A percentile compares a stretch with the other conserved stretches of the same genome.
phyloP scores from a whole-genome alignment of 148 eudicot species.

The Cornus florida region DNA sequence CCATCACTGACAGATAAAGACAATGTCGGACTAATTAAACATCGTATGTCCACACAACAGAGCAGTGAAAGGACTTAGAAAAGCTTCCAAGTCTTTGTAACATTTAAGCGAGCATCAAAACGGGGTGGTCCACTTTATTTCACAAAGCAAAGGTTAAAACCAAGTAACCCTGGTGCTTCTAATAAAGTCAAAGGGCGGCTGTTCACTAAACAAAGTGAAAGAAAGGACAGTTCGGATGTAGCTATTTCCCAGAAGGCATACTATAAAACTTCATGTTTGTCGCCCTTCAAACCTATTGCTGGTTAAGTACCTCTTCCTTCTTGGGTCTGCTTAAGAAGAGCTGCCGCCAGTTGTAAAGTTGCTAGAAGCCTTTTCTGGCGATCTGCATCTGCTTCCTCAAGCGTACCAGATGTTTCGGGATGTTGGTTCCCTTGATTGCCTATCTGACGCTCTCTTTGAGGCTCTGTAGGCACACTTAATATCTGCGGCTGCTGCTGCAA shows the following conservation, averaged over 20 bases:
- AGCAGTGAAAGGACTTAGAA: background rate
- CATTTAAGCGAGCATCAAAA: background rate
- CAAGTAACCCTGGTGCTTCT: background rate
- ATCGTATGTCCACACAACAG: background rate
- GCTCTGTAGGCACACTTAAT: conserved; percentile 13
- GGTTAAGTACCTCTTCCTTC: conserved; percentile 59
- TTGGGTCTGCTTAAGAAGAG: conserved; percentile 86
- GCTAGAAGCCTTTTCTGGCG: conserved; percentile 77
- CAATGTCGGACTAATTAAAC: too few relatives aligned
- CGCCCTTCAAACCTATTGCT: background rate
- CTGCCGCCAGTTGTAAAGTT: conserved; percentile 74
- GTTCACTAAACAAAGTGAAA: too few relatives aligned
- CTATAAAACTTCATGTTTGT: background rate
- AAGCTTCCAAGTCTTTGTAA: background rate
- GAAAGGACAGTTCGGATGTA: too few relatives aligned
- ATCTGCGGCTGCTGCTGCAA: conserved; percentile 23
- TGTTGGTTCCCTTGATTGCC: conserved; percentile 31
- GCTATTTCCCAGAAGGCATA: background rate
- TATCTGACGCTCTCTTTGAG: conserved; percentile 24
- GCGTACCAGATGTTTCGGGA: conserved; percentile 22
- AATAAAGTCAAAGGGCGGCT: too few relatives aligned
- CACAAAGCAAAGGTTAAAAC: background rate
- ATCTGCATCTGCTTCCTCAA: conserved; percentile 54
- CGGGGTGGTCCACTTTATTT: too few relatives aligned
- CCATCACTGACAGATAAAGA: background rate